A percentile compares a stretch with the other conserved stretches of the same genome.
Conservation (phyloP, 495 filamentous ascomycete genomes). For the Xylaria cubensis region DNA sequence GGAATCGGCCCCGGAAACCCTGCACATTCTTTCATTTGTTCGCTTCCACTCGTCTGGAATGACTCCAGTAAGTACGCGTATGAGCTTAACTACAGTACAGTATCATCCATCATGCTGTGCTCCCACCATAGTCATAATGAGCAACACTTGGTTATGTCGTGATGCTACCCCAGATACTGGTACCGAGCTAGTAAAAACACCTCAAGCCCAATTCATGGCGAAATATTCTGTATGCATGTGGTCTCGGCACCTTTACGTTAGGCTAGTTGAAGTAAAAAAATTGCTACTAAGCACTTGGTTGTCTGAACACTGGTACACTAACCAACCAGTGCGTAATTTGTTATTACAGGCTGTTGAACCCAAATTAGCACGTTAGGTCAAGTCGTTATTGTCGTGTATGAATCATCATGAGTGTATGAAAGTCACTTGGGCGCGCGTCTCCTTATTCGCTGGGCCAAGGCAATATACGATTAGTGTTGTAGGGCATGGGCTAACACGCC, state of each 20-base stretch:
- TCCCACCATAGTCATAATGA: neutral
- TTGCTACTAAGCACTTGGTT: neutral
- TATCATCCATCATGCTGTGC: neutral
- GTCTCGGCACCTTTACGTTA: neutral
- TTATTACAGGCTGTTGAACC: neutral
- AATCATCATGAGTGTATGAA: slow-evolving; percentile 12
- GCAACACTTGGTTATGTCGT: neutral
- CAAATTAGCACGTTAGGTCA: neutral
- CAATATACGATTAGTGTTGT: neutral
- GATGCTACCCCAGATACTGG: neutral
- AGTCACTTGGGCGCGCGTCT: neutral
- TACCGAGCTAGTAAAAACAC: neutral
- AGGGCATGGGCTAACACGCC: neutral
- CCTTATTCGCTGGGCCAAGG: neutral
- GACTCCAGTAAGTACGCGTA: neutral
- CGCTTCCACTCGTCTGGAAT: slow-evolving; percentile 15
- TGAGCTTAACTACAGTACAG: too few species aligned
- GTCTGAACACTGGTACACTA: neutral
- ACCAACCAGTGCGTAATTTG: neutral
- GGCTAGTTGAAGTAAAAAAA: neutral
- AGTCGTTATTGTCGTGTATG: neutral
- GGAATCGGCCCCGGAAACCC: slow-evolving; percentile 18
- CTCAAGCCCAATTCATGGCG: neutral
- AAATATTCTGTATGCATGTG: neutral
- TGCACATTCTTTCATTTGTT: slow-evolving; percentile 9